Percentiles rank a stretch among this genome's conserved stretches.
Evolutionary conservation across 2,329 filamentous ascomycete genomes (phyloP).

Genomic region (Zymoseptoria crescenta): DNA sequence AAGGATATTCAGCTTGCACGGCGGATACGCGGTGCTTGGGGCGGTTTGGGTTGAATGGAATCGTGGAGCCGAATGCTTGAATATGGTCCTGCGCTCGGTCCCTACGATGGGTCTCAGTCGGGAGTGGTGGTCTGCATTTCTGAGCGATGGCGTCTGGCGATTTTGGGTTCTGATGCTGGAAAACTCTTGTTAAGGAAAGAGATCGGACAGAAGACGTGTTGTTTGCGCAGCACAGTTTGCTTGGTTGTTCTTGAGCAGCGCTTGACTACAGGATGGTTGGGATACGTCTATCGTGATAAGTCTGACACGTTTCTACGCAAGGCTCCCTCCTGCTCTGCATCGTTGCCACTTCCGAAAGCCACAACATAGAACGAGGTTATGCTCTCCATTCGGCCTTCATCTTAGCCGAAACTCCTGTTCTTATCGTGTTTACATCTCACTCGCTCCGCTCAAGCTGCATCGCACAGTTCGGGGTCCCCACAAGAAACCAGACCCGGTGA

Average conservation of each 20-base stretch:
- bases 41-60: conserved; percentile 21
- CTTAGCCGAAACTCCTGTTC: too few species aligned
- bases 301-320: too few species aligned
- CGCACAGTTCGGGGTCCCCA: too few species aligned
- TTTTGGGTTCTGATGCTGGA: conserved; percentile 1
- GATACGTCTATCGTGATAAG: background rate
- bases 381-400: too few species aligned
- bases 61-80: background rate
- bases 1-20: conserved; percentile 97
- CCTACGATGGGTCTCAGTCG: background rate
- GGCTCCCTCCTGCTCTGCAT: too few species aligned
- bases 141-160: conserved; percentile 21
- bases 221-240: background rate
- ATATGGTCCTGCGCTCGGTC: background rate
- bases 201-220: background rate
- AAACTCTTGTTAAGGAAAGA: background rate
- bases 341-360: too few species aligned
- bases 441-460: too few species aligned
- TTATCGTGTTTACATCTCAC: too few species aligned
- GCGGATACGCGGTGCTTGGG: conserved; percentile 73
- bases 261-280: background rate
- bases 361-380: too few species aligned
- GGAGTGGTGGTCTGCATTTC: background rate
- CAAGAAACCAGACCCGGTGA: too few species aligned
- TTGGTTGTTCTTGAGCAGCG: background rate